phyloP scores from a whole-genome alignment of 768 basidiomycete species.

The Agaricus blazei region DNA sequence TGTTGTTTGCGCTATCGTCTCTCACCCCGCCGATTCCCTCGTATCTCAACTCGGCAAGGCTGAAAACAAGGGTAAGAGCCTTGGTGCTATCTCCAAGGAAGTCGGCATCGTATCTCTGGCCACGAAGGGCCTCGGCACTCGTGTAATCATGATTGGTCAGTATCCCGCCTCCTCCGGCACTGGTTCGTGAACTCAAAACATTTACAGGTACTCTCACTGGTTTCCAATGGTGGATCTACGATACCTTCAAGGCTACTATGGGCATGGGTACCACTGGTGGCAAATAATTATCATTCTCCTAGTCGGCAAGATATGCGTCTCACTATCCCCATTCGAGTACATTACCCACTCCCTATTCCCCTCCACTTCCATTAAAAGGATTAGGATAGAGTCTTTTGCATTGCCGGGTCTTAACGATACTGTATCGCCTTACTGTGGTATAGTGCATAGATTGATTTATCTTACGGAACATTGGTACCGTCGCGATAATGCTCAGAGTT shows the following conservation, averaged over 20 bases:
- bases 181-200: background rate
- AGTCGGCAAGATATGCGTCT: background rate
- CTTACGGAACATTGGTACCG: background rate
- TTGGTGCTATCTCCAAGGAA: constrained; percentile 67
- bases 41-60: constrained; percentile 93
- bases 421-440: constrained; percentile 6
- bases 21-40: constrained; percentile 92
- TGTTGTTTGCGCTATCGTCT: constrained; percentile 93
- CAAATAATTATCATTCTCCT: constrained; percentile 45
- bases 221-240: constrained; percentile 96
- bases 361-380: constrained; percentile 2
- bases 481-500: background rate
- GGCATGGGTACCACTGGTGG: constrained; percentile 87
- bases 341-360: constrained; percentile 4
- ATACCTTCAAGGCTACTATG: constrained; percentile 79
- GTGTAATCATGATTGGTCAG: constrained; percentile 80
- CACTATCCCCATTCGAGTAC: background rate
- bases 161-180: constrained; percentile 17
- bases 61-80: constrained; percentile 74
- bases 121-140: constrained; percentile 84
- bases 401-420: background rate
- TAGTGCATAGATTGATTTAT: constrained; percentile 3
- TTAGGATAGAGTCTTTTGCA: constrained; percentile 7
- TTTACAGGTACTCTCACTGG: constrained; percentile 47
- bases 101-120: constrained; percentile 59